Base-by-base conservation (phyloP, 768 basidiomycete species). In the Tricholoma sp. region DNA sequence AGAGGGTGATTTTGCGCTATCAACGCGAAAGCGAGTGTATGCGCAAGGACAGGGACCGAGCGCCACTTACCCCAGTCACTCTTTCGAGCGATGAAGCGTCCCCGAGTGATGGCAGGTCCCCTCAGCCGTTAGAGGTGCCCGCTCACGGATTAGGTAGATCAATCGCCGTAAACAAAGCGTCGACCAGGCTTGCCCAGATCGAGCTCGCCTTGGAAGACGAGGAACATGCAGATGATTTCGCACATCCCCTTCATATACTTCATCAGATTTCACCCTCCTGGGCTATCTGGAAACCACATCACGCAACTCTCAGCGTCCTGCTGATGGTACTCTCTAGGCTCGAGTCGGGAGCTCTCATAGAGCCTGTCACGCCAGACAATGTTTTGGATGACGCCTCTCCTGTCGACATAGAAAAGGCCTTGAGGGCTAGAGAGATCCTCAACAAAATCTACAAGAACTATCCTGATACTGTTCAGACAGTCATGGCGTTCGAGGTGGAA, bases 1-100 rank as follows among this genome's bases (percentile, higher is more conserved):
- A 98, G 67, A 76, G 80, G 53, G 83, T 97, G 45, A 76, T 97
- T 52, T 64, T 94, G 22, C 85, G 83, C 0, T 80, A 80, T 63
- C 77, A 79, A 45, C 71, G 65, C 21, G 70, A 71, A 59, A 67
- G 61, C 59, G 55, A 59, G 10, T 59, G 56, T 22, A 57, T 65
- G n/a, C 45, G 63, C 19, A 61, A 37, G 10, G 54, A 55, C 54
- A 70, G 76, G 54, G 70, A 69, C 52, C 56, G 52, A 11, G 59
- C 59, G 19, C 79, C 79, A 11, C 61, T 64, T 34, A 71, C 76
- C 7, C 81, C 82, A 3, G 64, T 81, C 5, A 68, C 68, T 21
- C n/a, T 34, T 7, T 35, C 57, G 24, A 53, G 58, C 19, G 59
- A 62, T 24, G 62, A 64, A 18, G 67, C 69, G 11, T 65, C 65